Conservation (phyloP, 2,329 filamentous ascomycete species). For the Zymoseptoria brevis region DNA sequence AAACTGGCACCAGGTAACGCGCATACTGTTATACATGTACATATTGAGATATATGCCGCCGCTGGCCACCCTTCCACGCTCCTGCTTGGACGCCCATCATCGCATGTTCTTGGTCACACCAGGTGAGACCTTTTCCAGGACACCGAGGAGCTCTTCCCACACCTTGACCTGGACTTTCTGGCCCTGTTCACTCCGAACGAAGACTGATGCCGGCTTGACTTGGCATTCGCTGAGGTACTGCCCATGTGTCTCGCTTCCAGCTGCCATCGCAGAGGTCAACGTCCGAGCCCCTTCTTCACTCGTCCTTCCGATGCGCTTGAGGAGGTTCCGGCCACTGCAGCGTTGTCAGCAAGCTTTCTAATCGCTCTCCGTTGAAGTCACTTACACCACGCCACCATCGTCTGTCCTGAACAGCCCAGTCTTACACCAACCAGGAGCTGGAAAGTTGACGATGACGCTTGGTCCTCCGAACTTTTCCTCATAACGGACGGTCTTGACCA, state of each 20-base stretch:
- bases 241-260: constrained; percentile 32
- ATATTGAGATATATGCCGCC: too few relatives aligned
- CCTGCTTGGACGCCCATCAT: background rate
- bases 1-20: too few relatives aligned
- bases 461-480: constrained; percentile 5
- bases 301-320: constrained; percentile 24
- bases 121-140: constrained; percentile 29
- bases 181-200: constrained; percentile 30
- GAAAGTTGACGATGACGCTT: constrained; percentile 39
- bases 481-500: constrained; percentile 3
- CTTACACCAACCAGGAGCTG: constrained; percentile 45
- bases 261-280: constrained; percentile 27
- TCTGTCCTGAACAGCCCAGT: constrained; percentile 32
- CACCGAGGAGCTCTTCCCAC: constrained; percentile 31
- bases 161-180: constrained; percentile 25
- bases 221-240: constrained; percentile 32
- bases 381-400: constrained; percentile 8
- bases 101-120: constrained; percentile 8
- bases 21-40: too few relatives aligned
- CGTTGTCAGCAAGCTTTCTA: background rate
- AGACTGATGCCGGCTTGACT: constrained; percentile 22
- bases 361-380: background rate
- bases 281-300: constrained; percentile 34
- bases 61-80: too few relatives aligned
- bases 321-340: constrained; percentile 10